These are phyloP conservation scores for Amanita rimosa DNA, from an alignment of 768 basidiomycete species.

Conservation along the genomic window DNA sequence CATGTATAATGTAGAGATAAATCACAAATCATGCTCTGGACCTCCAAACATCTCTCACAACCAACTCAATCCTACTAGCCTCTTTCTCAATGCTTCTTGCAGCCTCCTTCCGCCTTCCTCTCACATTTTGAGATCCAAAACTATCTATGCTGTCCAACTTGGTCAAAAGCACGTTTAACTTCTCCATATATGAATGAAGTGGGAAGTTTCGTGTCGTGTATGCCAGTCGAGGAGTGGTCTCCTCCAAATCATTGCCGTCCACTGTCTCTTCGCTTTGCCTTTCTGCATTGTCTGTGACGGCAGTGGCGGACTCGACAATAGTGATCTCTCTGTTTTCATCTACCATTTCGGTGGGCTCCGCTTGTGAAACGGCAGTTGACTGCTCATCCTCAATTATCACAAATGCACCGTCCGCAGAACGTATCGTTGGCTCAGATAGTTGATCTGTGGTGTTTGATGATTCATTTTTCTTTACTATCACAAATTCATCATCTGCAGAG, in stretches of 20 bases:
- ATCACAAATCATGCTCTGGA: background rate
- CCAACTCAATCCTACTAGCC: slow-evolving; percentile 37
- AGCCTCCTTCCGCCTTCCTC: slow-evolving; percentile 36
- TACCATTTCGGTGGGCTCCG: too few species aligned
- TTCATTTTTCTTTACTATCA: background rate
- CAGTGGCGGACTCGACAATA: background rate
- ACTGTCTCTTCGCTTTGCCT: background rate
- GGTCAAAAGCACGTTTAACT: slow-evolving; percentile 50
- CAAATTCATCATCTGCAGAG: background rate
- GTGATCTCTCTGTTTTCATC: background rate
- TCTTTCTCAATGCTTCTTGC: slow-evolving; percentile 53
- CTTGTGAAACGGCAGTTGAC: too few species aligned
- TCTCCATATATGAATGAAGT: slow-evolving; percentile 52
- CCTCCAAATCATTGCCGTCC: background rate
- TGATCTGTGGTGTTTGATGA: background rate
- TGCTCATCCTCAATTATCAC: background rate
- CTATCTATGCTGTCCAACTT: slow-evolving; percentile 61
- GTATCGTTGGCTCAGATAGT: background rate
- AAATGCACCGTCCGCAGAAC: background rate
- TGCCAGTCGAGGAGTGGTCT: slow-evolving; percentile 25
- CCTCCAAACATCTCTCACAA: slow-evolving; percentile 28
- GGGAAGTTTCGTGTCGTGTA: slow-evolving; percentile 51
- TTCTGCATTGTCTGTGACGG: background rate
- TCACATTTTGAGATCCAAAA: slow-evolving; percentile 42
- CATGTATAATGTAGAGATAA: too few species aligned